Evolutionary conservation across 1,284 basidiomycete genomes (phyloP).

Genomic region (Hymenochaete sp.): DNA sequence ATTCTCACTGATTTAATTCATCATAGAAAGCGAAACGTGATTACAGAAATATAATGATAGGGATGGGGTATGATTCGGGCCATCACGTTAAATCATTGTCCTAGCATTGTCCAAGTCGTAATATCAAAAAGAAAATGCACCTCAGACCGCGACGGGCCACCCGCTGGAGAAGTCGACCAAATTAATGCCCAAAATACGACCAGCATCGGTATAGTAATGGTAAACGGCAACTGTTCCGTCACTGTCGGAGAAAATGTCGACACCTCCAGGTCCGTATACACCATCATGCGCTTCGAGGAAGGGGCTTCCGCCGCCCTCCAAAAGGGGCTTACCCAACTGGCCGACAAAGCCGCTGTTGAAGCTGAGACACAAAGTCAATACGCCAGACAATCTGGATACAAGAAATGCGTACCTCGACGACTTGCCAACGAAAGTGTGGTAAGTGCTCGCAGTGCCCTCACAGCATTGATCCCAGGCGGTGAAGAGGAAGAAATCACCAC

Average conservation of each 20-base stretch:
- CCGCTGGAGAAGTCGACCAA: slow-evolving; percentile 30
- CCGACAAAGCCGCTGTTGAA: background rate
- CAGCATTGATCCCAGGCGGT: slow-evolving; percentile 45
- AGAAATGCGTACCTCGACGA: too few species aligned
- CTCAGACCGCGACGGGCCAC: slow-evolving; percentile 30
- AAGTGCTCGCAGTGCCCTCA: slow-evolving; percentile 46
- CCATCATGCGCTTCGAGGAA: slow-evolving; percentile 38
- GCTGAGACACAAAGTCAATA: background rate
- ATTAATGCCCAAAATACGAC: slow-evolving; percentile 45
- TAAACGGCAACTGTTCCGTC: slow-evolving; percentile 35
- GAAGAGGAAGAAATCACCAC: slow-evolving; percentile 47
- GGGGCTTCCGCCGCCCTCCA: slow-evolving; percentile 43
- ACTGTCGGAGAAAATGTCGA: slow-evolving; percentile 29
- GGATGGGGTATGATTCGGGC: too few species aligned
- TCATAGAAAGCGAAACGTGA: too few species aligned
- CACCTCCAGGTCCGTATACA: slow-evolving; percentile 40
- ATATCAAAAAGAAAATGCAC: too few species aligned
- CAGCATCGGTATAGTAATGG: too few species aligned
- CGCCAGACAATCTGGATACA: too few species aligned
- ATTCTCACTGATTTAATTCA: too few species aligned
- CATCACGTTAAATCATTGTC: too few species aligned
- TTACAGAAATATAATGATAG: too few species aligned
- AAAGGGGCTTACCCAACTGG: slow-evolving; percentile 32
- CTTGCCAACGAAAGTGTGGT: slow-evolving; percentile 50
- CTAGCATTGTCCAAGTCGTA: too few species aligned